Base-by-base conservation (phyloP, 345 rosid species). In the Eutrema heterophyllum region DNA sequence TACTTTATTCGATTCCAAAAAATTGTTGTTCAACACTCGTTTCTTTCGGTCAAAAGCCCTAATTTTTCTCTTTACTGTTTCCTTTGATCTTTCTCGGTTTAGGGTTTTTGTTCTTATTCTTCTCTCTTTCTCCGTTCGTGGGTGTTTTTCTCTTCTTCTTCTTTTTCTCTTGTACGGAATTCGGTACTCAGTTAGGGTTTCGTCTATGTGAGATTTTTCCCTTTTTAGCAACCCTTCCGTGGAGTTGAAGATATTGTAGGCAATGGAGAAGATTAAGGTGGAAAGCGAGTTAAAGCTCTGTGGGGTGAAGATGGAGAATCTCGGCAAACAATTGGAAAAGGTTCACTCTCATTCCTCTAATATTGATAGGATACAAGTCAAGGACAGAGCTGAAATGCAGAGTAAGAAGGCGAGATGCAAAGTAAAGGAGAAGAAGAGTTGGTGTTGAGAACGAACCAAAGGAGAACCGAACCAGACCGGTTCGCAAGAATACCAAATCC, bases 171-270 rank as follows among this genome's bases (percentile, higher is more conserved):
- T 15, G 29, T 11, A 63, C 1, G 30, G 5, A 54, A 33, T 8
- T 44, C 36, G 29, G 36, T 9, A 18, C 41, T 54, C 5, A n/a
- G n/a, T n/a, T n/a, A n/a, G 36, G 53, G 18, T 16, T 11, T 36
- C 51, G 1, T 36, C 46, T 36, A 12, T 13, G 35, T 12, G 15
- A 0, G 58, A 14, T 55, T 30, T 55, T n/a, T 30, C 1, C 61
- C 6, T 6, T 36, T 71, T 1, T 8, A 43, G 27, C 5, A 2
- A 29, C 27, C 36, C 16, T 72, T 72, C 69, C 69, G 44, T 62
- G 76, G 71, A 57, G 57, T 55, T 56, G 77, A 74, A 59, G 78
- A 29, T 58, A 49, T 21, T 49, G 67, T 8, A 2, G 2, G 7
- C 36, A 3, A 75, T 75, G 79, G 68, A 60, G 29, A 68, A 59